These are phyloP conservation scores for Ceriops decandra DNA, from an alignment of 345 rosid genomes.

Conservation along the genomic window DNA sequence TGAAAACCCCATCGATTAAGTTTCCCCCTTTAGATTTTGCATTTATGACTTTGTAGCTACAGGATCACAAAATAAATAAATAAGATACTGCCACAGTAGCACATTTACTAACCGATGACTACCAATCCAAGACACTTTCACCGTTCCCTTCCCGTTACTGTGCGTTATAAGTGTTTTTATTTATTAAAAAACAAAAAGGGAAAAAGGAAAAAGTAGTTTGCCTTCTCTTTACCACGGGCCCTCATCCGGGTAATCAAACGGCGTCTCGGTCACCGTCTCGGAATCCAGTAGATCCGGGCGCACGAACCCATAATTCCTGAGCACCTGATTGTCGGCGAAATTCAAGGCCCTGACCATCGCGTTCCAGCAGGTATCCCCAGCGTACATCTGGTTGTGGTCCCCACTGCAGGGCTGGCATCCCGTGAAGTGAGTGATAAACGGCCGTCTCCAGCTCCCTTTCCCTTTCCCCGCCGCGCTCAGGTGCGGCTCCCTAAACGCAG, in stretches of 20 bases:
- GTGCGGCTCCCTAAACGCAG: constrained; percentile 6
- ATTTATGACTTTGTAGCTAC: too few species aligned
- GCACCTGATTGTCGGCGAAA: constrained; percentile 25
- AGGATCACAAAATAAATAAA: too few species aligned
- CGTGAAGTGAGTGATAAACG: constrained; percentile 21
- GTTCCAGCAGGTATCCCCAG: constrained; percentile 13
- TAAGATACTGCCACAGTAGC: too few species aligned
- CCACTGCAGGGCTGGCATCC: constrained; percentile 27
- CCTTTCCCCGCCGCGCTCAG: constrained; percentile 1
- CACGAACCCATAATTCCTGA: constrained; percentile 19
- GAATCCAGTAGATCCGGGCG: constrained; percentile 9
- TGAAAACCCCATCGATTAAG: too few species aligned
- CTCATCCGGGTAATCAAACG: neutral
- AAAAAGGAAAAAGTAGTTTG: neutral
- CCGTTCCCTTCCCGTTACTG: too few species aligned
- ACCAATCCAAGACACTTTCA: too few species aligned
- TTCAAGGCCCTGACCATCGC: constrained; percentile 21
- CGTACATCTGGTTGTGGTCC: constrained; percentile 5
- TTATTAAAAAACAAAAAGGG: neutral
- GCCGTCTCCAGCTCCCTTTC: constrained; percentile 1
- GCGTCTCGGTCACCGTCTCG: neutral
- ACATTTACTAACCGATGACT: too few species aligned
- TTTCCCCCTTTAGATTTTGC: too few species aligned
- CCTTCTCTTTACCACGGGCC: neutral
- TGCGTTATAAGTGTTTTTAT: neutral